phyloP scores from a whole-genome alignment of 352 stramenopile species.

The Globisporangium acanthophoron region DNA sequence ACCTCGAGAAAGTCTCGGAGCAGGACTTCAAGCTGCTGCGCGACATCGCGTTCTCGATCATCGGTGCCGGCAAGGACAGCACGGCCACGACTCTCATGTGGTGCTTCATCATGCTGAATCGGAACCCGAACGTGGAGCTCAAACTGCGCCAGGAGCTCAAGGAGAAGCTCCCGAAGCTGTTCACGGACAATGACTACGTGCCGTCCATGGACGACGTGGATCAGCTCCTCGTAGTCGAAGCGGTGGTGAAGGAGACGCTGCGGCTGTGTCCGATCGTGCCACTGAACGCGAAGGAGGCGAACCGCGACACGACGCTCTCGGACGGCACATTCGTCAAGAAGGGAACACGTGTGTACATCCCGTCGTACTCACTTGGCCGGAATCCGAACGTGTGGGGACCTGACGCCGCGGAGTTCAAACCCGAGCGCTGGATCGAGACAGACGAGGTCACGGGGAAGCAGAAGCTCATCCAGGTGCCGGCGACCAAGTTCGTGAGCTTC shows the following conservation, averaged over 20 bases:
- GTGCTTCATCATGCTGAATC: constrained; percentile 77
- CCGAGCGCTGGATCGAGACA: constrained; percentile 32
- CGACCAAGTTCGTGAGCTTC: constrained; percentile 41
- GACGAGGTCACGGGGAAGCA: constrained; percentile 14
- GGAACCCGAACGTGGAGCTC: constrained; percentile 45
- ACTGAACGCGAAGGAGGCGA: constrained; percentile 19
- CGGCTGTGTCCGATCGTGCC: constrained; percentile 53
- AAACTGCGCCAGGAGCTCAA: constrained; percentile 44
- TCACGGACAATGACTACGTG: constrained; percentile 13
- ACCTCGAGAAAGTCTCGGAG: background rate
- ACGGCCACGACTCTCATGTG: constrained; percentile 50
- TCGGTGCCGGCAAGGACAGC: constrained; percentile 71
- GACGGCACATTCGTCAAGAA: constrained; percentile 42
- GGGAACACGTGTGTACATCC: constrained; percentile 31
- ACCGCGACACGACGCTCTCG: constrained; percentile 40
- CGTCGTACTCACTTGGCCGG: background rate
- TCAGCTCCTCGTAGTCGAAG: constrained; percentile 54
- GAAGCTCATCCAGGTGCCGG: constrained; percentile 11
- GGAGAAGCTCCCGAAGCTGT: constrained; percentile 31
- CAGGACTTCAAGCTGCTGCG: constrained; percentile 39
- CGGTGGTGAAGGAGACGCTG: constrained; percentile 54
- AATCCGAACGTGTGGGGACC: background rate
- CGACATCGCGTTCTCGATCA: constrained; percentile 34
- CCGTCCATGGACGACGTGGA: constrained; percentile 41
- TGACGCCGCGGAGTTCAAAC: constrained; percentile 24